Conservation (phyloP, 345 rosid genomes). For the Microcos paniculata region DNA sequence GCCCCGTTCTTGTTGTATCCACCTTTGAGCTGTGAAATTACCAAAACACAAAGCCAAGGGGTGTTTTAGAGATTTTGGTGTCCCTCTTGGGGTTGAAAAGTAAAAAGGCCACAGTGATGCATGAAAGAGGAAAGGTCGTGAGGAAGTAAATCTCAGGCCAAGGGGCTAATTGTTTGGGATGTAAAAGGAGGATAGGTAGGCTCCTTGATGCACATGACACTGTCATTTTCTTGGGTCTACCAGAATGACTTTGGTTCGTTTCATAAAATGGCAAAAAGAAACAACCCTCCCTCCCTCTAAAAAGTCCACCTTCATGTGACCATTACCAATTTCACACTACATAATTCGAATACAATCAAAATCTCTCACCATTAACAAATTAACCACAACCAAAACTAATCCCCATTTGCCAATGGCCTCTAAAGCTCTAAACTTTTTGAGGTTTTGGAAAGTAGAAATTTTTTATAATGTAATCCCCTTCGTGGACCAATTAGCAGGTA, state of each 20-base stretch:
- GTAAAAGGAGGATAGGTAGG: conserved; percentile 21
- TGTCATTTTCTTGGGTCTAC: conserved; percentile 36
- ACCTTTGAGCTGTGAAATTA: conserved; percentile 61
- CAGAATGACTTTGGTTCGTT: conserved; percentile 28
- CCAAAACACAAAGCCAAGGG: background rate
- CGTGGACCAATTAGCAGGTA: background rate
- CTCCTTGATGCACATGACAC: conserved; percentile 20
- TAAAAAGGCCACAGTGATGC: background rate
- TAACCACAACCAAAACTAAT: background rate
- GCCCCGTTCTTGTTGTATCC: conserved; percentile 46
- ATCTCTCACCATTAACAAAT: background rate
- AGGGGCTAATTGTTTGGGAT: conserved; percentile 32
- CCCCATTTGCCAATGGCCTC: background rate
- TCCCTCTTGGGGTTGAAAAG: background rate
- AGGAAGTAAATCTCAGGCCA: conserved; percentile 7
- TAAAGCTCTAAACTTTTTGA: background rate
- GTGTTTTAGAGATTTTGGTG: conserved; percentile 10
- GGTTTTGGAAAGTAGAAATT: background rate
- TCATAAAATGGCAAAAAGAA: conserved; percentile 28
- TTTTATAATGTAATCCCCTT: background rate
- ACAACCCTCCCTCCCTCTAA: background rate
- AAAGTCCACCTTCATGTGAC: background rate
- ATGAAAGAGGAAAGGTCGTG: conserved; percentile 31
- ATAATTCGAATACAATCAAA: background rate
- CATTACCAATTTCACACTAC: background rate